Evolutionary conservation across 1,139 yeast species (phyloP).

Genomic region (Hansenula lynferdii): DNA sequence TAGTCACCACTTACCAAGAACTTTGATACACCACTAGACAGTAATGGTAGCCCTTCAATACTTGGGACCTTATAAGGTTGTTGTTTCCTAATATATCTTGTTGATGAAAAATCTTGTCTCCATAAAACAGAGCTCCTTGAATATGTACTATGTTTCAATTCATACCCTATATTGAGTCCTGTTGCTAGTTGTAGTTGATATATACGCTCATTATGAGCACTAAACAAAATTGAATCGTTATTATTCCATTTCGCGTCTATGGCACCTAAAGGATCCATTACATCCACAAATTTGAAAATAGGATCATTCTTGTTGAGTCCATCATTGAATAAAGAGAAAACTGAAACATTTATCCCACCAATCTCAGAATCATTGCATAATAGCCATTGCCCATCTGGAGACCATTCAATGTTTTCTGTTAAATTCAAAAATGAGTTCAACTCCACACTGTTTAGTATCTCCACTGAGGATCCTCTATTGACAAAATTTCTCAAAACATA

Average conservation of each 20-base stretch:
- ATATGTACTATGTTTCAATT: conserved; percentile 1
- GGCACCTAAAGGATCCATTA: conserved; percentile 9
- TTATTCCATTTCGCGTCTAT: conserved; percentile 7
- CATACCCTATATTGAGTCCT: conserved; percentile 4
- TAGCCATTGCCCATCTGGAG: conserved; percentile 4
- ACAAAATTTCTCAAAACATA: not conserved
- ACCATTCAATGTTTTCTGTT: not conserved
- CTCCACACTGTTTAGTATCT: not conserved
- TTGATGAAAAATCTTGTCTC: conserved; percentile 8
- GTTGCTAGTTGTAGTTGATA: conserved; percentile 5
- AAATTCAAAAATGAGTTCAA: not conserved
- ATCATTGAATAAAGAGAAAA: conserved; percentile 13
- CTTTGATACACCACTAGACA: conserved; percentile 4
- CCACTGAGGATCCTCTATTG: not conserved
- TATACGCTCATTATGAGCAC: conserved; percentile 13
- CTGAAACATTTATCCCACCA: conserved; percentile 3
- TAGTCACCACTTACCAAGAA: not conserved
- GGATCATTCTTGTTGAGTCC: conserved; percentile 3
- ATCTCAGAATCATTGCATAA: conserved; percentile 2
- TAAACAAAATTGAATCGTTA: conserved; percentile 9
- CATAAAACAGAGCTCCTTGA: conserved; percentile 2
- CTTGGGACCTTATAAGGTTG: conserved; percentile 6
- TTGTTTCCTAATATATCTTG: conserved; percentile 5
- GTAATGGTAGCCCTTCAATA: conserved; percentile 2
- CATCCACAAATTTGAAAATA: conserved; percentile 5